Conservation (phyloP, 2,329 filamentous ascomycete species). For the Cordyceps farinosa region DNA sequence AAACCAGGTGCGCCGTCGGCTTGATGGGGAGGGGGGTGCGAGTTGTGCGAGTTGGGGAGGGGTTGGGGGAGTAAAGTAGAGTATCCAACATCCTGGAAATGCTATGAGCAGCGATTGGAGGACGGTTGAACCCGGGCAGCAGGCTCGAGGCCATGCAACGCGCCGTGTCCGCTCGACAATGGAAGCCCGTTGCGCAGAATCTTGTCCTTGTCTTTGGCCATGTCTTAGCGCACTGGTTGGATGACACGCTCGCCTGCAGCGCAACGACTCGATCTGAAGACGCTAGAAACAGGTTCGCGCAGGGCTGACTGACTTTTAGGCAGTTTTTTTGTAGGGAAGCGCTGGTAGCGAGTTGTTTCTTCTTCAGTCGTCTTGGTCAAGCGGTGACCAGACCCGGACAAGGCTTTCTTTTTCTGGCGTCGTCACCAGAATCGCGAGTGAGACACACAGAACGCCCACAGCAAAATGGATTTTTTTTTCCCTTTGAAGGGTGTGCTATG, state of each 20-base stretch:
- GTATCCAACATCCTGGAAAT: neutral
- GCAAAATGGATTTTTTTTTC: neutral
- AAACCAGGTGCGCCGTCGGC: slow-evolving; percentile 7
- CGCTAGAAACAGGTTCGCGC: neutral
- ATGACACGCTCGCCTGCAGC: neutral
- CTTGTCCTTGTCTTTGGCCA: neutral
- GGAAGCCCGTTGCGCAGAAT: neutral
- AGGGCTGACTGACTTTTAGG: neutral
- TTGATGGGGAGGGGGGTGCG: slow-evolving; percentile 7
- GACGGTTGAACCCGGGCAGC: slow-evolving; percentile 2
- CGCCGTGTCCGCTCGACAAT: slow-evolving; percentile 3
- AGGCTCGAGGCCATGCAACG: neutral
- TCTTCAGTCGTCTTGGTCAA: neutral
- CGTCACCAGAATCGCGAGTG: neutral
- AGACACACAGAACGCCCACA: neutral
- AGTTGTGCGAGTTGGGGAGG: neutral
- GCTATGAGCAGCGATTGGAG: neutral
- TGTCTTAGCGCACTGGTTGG: neutral
- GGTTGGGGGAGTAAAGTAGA: neutral
- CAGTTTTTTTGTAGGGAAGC: neutral
- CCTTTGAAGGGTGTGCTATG: neutral
- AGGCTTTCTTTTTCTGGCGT: neutral
- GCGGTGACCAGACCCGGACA: neutral
- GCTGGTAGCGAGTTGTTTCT: neutral
- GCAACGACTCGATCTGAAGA: neutral